These are phyloP conservation scores for Aspergillus coremiiformis DNA, from an alignment of 495 filamentous ascomycete species.

Conservation along the genomic window DNA sequence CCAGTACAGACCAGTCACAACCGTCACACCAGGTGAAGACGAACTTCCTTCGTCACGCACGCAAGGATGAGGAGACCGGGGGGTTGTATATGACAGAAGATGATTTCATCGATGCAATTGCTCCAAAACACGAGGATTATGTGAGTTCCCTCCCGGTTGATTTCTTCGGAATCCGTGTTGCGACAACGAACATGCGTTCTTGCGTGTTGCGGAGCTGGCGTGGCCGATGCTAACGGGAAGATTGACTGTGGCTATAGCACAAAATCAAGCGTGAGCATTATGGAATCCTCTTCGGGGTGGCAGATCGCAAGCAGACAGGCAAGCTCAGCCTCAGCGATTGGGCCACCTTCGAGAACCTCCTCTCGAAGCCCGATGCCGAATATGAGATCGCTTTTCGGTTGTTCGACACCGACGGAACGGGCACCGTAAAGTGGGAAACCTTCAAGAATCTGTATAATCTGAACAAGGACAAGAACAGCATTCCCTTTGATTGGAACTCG, in stretches of 20 bases:
- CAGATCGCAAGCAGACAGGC: constrained; percentile 66
- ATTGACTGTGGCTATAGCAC: constrained; percentile 56
- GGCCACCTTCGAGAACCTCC: constrained; percentile 86
- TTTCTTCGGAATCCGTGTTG: neutral
- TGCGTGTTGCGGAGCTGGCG: neutral
- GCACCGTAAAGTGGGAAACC: constrained; percentile 77
- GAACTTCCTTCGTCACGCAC: constrained; percentile 70
- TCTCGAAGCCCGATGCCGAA: constrained; percentile 91
- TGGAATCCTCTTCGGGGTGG: constrained; percentile 81
- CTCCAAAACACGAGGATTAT: constrained; percentile 82
- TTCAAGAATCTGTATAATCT: constrained; percentile 71
- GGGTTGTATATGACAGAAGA: constrained; percentile 74
- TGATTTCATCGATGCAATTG: constrained; percentile 85
- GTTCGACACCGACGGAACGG: constrained; percentile 78
- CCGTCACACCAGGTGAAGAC: constrained; percentile 62
- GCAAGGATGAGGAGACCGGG: constrained; percentile 64
- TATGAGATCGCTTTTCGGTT: constrained; percentile 98
- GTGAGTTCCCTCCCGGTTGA: constrained; percentile 45
- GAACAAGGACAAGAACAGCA: constrained; percentile 70
- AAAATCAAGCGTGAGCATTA: constrained; percentile 96
- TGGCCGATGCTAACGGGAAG: constrained; percentile 13
- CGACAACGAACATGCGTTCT: constrained; percentile 13
- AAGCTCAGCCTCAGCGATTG: constrained; percentile 76
- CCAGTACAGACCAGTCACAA: constrained; percentile 46
- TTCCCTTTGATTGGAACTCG: constrained; percentile 95